Percentiles rank a stretch among this genome's conserved stretches.
Conservation (phyloP, 495 filamentous ascomycete species). For the Penicillium arizonense region DNA sequence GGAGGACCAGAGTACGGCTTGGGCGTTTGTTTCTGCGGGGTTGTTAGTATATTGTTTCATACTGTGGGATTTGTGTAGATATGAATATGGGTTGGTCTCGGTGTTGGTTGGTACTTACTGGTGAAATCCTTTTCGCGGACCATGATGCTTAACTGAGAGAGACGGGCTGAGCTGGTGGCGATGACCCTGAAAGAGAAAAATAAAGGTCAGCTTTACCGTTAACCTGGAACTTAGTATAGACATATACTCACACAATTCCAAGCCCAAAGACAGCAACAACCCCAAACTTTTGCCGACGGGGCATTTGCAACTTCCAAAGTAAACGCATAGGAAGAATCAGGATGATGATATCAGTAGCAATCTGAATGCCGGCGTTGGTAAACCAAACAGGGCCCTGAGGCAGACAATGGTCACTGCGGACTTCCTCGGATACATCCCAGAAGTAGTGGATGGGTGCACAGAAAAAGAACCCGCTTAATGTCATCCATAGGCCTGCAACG, state of each 20-base stretch:
- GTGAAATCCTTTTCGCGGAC: slow-evolving; percentile 16
- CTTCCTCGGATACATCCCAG: slow-evolving; percentile 16
- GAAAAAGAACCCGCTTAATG: slow-evolving; percentile 37
- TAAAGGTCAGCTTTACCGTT: background rate
- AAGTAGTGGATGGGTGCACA: slow-evolving; percentile 35
- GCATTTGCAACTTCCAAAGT: slow-evolving; percentile 39
- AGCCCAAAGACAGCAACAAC: slow-evolving; percentile 44
- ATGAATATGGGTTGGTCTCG: background rate
- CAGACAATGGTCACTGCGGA: slow-evolving; percentile 25
- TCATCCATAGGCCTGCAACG: slow-evolving; percentile 33
- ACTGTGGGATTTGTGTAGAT: background rate
- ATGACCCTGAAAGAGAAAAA: slow-evolving; percentile 29
- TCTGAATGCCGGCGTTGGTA: slow-evolving; percentile 45
- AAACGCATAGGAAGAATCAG: slow-evolving; percentile 46
- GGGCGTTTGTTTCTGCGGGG: slow-evolving; percentile 38
- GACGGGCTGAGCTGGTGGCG: slow-evolving; percentile 33
- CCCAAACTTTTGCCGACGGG: slow-evolving; percentile 38
- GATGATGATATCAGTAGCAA: slow-evolving; percentile 45
- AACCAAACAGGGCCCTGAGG: slow-evolving; percentile 36
- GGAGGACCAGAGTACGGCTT: slow-evolving; percentile 67
- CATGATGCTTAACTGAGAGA: slow-evolving; percentile 20
- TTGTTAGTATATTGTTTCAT: slow-evolving; percentile 2
- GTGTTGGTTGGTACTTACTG: slow-evolving; percentile 13
- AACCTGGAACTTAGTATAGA: background rate
- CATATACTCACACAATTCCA: slow-evolving; percentile 44